These are phyloP conservation scores for Xylaria multiplex DNA, from an alignment of 2,329 filamentous ascomycete genomes.

Conservation along the genomic window DNA sequence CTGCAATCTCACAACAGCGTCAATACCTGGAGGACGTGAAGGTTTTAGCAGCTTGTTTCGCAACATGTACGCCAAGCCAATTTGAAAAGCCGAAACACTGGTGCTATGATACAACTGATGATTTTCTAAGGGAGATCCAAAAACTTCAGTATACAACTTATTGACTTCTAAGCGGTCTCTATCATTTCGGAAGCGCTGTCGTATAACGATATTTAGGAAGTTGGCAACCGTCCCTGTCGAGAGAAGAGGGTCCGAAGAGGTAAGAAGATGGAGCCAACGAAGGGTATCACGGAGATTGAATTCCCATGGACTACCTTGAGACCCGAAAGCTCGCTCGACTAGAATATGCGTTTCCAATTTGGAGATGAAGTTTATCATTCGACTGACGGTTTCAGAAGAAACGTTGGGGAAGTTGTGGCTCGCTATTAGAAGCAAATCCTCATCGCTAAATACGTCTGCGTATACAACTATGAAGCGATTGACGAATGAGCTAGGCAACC, in stretches of 20 bases:
- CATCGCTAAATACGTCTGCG: conserved; percentile 84
- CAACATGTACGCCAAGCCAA: conserved; percentile 78
- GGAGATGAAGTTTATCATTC: conserved; percentile 82
- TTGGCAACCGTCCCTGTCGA: conserved; percentile 70
- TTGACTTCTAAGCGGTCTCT: conserved; percentile 74
- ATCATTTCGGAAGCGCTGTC: conserved; percentile 83
- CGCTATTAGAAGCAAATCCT: conserved; percentile 86
- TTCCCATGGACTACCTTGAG: conserved; percentile 86
- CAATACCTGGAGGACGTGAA: conserved; percentile 61
- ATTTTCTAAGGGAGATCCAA: conserved; percentile 61
- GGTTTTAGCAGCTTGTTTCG: conserved; percentile 67
- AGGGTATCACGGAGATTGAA: conserved; percentile 93
- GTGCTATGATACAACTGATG: conserved; percentile 79
- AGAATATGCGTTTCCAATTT: conserved; percentile 78
- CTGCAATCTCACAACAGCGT: conserved; percentile 67
- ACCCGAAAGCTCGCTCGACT: conserved; percentile 66
- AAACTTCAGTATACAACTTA: conserved; percentile 72
- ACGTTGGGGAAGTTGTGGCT: conserved; percentile 77
- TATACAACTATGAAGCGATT: conserved; percentile 99
- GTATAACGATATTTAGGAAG: conserved; percentile 83
- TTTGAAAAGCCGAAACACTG: conserved; percentile 73
- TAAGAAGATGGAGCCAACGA: conserved; percentile 82
- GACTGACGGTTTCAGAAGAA: conserved; percentile 66
- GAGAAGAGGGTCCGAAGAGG: conserved; percentile 69
- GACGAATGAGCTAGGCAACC: conserved; percentile 93